These are phyloP conservation scores for Russula lepida DNA, from an alignment of 768 basidiomycete genomes.

Conservation along the genomic window DNA sequence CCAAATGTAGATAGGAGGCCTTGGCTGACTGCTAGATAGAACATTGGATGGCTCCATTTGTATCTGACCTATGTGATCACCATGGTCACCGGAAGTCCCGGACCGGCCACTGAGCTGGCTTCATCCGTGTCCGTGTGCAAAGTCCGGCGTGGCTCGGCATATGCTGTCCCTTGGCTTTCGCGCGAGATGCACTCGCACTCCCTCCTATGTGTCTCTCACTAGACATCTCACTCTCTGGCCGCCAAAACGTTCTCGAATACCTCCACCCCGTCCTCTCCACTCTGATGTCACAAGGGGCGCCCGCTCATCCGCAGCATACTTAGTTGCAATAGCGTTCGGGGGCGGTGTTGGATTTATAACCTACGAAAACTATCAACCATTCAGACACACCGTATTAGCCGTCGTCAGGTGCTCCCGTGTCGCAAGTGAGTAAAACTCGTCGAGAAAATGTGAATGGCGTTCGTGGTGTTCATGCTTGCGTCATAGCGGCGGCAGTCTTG, in stretches of 20 bases:
- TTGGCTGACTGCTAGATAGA: background rate
- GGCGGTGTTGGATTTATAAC: constrained; percentile 34
- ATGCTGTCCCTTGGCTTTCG: constrained; percentile 12
- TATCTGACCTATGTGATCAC: background rate
- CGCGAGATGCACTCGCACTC: background rate
- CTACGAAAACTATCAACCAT: constrained; percentile 64
- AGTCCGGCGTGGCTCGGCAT: background rate
- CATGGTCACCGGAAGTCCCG: background rate
- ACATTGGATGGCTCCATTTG: background rate
- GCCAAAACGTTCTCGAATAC: background rate
- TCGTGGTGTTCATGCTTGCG: constrained; percentile 15
- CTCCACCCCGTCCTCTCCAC: background rate
- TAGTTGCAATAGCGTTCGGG: constrained; percentile 25
- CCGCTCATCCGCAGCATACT: constrained; percentile 12
- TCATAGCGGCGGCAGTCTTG: constrained; percentile 48
- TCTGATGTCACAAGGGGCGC: background rate
- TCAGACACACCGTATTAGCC: constrained; percentile 69
- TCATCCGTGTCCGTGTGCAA: background rate
- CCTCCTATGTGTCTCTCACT: background rate
- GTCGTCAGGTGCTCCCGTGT: constrained; percentile 71
- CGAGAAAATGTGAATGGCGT: background rate
- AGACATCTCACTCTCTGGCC: constrained; percentile 3
- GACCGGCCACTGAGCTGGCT: background rate
- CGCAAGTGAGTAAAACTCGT: constrained; percentile 42
- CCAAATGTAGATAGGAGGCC: background rate